Conservation (phyloP, 768 basidiomycete species). For the Tylopilus intermedius region DNA sequence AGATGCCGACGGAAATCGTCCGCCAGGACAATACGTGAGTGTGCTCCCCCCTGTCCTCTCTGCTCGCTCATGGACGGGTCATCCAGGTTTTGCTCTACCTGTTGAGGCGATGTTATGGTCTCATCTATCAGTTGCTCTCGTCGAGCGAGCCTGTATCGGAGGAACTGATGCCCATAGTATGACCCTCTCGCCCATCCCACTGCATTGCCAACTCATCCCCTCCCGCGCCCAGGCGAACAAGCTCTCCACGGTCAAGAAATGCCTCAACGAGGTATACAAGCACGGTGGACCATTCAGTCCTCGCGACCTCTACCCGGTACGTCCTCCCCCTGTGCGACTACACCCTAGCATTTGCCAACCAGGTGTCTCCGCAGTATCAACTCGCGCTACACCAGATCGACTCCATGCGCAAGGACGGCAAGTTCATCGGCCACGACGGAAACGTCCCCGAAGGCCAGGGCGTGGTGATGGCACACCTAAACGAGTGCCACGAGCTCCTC, state of each 20-base stretch:
- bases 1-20: conserved; percentile 86
- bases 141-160: conserved; percentile 97
- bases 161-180: conserved; percentile 92
- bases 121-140: conserved; percentile 89
- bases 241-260: conserved; percentile 93
- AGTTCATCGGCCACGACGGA: conserved; percentile 86
- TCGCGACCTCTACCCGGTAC: conserved; percentile 87
- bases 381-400: conserved; percentile 94
- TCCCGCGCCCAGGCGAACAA: conserved; percentile 76
- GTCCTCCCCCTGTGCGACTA: conserved; percentile 25
- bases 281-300: conserved; percentile 92
- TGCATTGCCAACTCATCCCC: background rate
- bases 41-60: background rate
- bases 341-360: conserved; percentile 3
- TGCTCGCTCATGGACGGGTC: background rate
- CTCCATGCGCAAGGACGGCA: conserved; percentile 86
- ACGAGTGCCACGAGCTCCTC: conserved; percentile 91
- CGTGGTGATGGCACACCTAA: conserved; percentile 91
- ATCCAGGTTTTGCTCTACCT: conserved; percentile 85
- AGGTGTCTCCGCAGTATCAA: conserved; percentile 62
- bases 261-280: conserved; percentile 91
- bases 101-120: conserved; percentile 89
- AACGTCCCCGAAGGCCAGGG: conserved; percentile 93
- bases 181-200: conserved; percentile 19
- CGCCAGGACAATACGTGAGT: conserved; percentile 91